Conservation (phyloP, 2,329 filamentous ascomycete genomes). For the Stemphylium lycopersici region DNA sequence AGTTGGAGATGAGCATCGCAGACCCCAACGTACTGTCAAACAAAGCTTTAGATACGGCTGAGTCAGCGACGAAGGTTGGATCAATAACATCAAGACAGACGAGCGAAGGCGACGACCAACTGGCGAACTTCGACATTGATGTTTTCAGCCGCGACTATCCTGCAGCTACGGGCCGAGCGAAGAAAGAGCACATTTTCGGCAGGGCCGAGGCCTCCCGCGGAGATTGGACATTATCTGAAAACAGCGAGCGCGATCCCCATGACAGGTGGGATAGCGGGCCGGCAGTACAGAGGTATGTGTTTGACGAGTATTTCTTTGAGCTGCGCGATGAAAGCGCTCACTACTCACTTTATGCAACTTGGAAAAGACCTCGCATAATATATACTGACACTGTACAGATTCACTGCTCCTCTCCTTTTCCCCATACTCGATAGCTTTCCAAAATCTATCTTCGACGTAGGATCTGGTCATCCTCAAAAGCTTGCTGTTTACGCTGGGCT, state of each 20-base stretch:
- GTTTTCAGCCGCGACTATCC: slow-evolving; percentile 42
- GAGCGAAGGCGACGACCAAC: slow-evolving; percentile 22
- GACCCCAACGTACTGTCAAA: slow-evolving; percentile 43
- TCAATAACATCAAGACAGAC: slow-evolving; percentile 31
- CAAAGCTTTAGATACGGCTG: slow-evolving; percentile 26
- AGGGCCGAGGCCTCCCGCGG: slow-evolving; percentile 49
- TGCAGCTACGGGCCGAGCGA: slow-evolving; percentile 17
- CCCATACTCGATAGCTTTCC: slow-evolving; percentile 87
- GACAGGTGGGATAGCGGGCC: slow-evolving; percentile 47
- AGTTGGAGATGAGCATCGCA: slow-evolving; percentile 70
- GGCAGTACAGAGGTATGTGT: slow-evolving; percentile 44
- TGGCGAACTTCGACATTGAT: slow-evolving; percentile 44
- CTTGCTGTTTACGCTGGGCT: slow-evolving; percentile 62
- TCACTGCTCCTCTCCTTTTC: slow-evolving; percentile 65
- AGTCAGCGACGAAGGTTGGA: slow-evolving; percentile 34
- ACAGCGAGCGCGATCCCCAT: slow-evolving; percentile 40
- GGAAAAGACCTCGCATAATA: background rate
- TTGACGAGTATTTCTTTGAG: background rate
- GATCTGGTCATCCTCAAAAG: slow-evolving; percentile 43
- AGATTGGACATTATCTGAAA: slow-evolving; percentile 41
- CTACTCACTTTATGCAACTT: no score
- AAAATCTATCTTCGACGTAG: slow-evolving; percentile 65
- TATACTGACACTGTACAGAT: slow-evolving; percentile 48
- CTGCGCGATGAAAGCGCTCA: no score
- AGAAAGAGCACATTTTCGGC: slow-evolving; percentile 51